Conservation (phyloP, 306 rosid species). For the Glycyrrhiza uralensis region DNA sequence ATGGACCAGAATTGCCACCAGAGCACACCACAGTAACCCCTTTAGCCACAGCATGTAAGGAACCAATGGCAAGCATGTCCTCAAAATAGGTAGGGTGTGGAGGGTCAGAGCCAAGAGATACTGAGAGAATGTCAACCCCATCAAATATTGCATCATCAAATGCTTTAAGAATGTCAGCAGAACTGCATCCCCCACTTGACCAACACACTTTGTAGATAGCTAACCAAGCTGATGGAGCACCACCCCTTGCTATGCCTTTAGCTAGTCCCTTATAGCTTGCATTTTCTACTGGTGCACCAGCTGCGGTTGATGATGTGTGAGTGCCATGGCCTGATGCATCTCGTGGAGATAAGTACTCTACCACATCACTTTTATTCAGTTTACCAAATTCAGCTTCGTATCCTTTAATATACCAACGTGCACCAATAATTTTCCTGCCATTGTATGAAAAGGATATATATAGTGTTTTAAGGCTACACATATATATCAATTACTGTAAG, state of each 20-base stretch:
- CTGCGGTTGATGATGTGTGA: constrained; percentile 64
- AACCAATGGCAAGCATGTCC: constrained; percentile 55
- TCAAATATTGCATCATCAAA: constrained; percentile 63
- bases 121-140: constrained; percentile 54
- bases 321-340: constrained; percentile 65
- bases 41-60: constrained; percentile 56
- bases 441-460: background rate
- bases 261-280: constrained; percentile 52
- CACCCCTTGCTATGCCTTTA: constrained; percentile 59
- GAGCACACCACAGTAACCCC: constrained; percentile 56
- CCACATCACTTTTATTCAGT: constrained; percentile 32
- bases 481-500: too few relatives aligned
- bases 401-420: constrained; percentile 66
- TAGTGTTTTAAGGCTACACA: background rate
- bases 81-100: constrained; percentile 52
- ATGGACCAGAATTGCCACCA: constrained; percentile 63
- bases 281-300: constrained; percentile 42
- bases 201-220: constrained; percentile 64
- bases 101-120: constrained; percentile 52
- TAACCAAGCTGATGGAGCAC: constrained; percentile 58
- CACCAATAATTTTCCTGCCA: constrained; percentile 66
- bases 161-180: constrained; percentile 65
- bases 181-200: constrained; percentile 52
- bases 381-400: constrained; percentile 66
- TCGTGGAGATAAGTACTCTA: constrained; percentile 50